Conservation (phyloP, 306 rosid genomes). For the Aeschynomene evenia region DNA sequence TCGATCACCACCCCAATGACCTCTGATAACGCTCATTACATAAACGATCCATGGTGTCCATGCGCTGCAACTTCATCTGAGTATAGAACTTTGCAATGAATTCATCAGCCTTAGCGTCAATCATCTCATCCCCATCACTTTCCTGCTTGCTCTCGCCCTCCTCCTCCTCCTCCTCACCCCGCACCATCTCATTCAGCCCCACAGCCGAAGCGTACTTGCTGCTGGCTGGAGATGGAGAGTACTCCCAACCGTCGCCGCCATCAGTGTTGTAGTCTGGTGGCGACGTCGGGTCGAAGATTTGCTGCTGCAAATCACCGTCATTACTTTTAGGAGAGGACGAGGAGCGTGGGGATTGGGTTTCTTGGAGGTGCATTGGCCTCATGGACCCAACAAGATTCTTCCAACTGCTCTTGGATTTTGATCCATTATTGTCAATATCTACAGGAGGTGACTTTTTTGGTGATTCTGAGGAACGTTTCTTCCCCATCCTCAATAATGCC, state of each 20-base stretch:
- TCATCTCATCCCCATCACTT: conserved; percentile 46
- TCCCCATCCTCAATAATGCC: conserved; percentile 47
- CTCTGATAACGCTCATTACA: conserved; percentile 41
- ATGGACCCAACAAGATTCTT: conserved; percentile 48
- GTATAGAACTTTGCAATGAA: conserved; percentile 70
- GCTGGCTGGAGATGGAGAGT: conserved; percentile 19
- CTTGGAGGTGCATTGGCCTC: conserved; percentile 63
- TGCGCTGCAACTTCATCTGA: conserved; percentile 62
- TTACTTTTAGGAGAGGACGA: background rate
- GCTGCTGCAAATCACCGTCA: no score
- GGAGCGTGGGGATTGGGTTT: conserved; percentile 1
- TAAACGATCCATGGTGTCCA: conserved; percentile 23
- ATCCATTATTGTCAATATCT: no score
- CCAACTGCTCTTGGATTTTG: conserved; percentile 43
- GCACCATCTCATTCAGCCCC: conserved; percentile 52
- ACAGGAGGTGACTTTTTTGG: background rate
- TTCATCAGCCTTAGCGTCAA: conserved; percentile 73
- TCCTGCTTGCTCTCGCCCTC: background rate
- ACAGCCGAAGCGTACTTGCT: conserved; percentile 49
- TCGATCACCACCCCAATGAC: conserved; percentile 50
- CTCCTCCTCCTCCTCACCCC: conserved; percentile 11
- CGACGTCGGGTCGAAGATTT: no score
- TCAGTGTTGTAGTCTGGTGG: background rate
- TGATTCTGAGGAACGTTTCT: conserved; percentile 35
- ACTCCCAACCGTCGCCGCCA: background rate